Base-by-base conservation (phyloP, 257 asterid genomes). In the Nicotiana benthamiana region DNA sequence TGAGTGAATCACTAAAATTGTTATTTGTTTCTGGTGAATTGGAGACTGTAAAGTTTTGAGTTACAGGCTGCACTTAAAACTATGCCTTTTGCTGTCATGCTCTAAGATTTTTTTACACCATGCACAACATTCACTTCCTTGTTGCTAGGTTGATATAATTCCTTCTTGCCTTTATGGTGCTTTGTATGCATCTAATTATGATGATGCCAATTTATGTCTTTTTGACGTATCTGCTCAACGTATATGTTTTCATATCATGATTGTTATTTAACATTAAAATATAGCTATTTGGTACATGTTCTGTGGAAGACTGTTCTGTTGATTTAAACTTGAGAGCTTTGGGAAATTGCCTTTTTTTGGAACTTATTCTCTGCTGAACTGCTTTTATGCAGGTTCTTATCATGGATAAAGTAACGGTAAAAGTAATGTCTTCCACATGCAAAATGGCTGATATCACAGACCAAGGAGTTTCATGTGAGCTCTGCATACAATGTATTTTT, bases 361-460 rank as follows among this genome's bases (percentile, higher is more conserved):
- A 64, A 36, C 20, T 22, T 74, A 66, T 79, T 65, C 70, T 51
- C 18, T 30, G 52, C 16, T 77, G 80, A 81, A 34, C 52, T 46
- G 28, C 27, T 84, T 61, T 51, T 62, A 62, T 80, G 80, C 93
- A 96, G 99, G 98, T 96, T 79, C 96, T 96, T 82, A 93, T 96
- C 92, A 96, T 96, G 99, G 99, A 96, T 87, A 96, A 89, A 90
- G 96, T 96, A 68, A 93, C 99, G 6, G 91, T 94, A 64, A 96
- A 94, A 89, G 98, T 94, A 81, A 90, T 96, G 97, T 96, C 99
- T 17, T 84, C 84, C 84, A 89, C 98, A 56, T 93, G 98, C 90
- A 96, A 96, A 90, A 96, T 96, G 99, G 95, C 96, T 74, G 99
- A 96, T 84, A 96, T 96, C 75, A 93, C 98, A 1, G 97, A 93